Evolutionary conservation across 192 early-diverging fungal species (phyloP).

Genomic region (Gonapodya prolifera): DNA sequence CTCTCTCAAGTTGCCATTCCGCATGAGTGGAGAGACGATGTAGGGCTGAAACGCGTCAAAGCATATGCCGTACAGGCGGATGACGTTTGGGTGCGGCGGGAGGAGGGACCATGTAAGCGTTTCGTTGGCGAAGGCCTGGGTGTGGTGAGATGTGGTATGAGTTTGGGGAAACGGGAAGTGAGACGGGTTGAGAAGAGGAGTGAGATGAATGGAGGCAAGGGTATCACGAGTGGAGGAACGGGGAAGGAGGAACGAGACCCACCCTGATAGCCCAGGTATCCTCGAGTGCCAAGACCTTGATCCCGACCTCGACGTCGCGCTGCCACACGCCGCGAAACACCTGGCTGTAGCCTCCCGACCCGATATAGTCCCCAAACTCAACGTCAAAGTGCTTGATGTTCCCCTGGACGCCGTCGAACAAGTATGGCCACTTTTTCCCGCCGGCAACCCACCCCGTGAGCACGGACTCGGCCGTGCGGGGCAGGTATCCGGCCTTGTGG

Average conservation of each 20-base stretch:
- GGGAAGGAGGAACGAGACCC: neutral
- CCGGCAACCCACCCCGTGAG: neutral
- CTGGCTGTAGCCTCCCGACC: neutral
- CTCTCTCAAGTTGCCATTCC: neutral
- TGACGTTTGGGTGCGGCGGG: neutral
- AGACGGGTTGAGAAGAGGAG: neutral
- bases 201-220: neutral
- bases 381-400: neutral
- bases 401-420: neutral
- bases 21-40: neutral
- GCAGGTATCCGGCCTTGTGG: neutral
- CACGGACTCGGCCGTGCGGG: neutral
- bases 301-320: neutral
- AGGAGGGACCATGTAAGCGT: neutral
- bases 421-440: neutral
- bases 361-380: neutral
- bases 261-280: neutral
- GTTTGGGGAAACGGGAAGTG: neutral
- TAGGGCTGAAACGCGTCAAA: neutral
- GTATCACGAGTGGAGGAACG: too few species aligned
- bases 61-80: neutral
- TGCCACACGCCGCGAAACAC: neutral
- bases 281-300: neutral
- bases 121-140: neutral
- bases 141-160: neutral